Evolutionary conservation across 106 monocot species (phyloP).

Genomic region (Chionographis japonica): DNA sequence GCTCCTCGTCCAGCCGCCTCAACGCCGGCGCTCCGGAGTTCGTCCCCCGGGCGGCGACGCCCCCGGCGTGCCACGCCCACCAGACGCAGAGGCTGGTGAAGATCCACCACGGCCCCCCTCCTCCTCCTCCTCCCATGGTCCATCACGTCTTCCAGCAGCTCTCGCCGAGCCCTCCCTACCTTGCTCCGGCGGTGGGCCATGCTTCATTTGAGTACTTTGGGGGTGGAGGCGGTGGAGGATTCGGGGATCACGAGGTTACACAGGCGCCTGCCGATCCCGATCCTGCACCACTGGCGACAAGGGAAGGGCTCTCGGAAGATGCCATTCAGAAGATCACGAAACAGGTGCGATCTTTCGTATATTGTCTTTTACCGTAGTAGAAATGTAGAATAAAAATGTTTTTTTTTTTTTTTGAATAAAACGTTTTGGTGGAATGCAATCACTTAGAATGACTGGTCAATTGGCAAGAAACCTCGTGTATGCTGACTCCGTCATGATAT

Average conservation of each 20-base stretch:
- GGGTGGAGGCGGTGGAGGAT: conserved; percentile 12
- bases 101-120: conserved; percentile 33
- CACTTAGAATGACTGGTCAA: too few species aligned
- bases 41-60: conserved; percentile 40
- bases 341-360: conserved; percentile 35
- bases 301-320: conserved; percentile 52
- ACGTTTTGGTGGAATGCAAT: too few species aligned
- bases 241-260: conserved; percentile 16
- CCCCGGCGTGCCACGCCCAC: conserved; percentile 1
- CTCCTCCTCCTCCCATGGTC: conserved; percentile 14
- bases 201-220: conserved; percentile 32
- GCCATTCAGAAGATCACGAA: conserved; percentile 61
- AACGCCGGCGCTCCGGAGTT: conserved; percentile 78
- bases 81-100: conserved; percentile 23
- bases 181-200: conserved; percentile 3
- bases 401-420: too few species aligned
- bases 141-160: conserved; percentile 39
- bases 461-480: too few species aligned
- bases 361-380: neutral
- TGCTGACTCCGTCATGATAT: too few species aligned
- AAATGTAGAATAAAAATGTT: too few species aligned
- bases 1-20: conserved; percentile 47
- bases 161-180: conserved; percentile 14
- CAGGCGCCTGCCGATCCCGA: conserved; percentile 16
- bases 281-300: conserved; percentile 2